A percentile compares a stretch with the other conserved stretches of the same genome.
Conservation (phyloP, 345 rosid genomes). For the Linum usitatissimum region DNA sequence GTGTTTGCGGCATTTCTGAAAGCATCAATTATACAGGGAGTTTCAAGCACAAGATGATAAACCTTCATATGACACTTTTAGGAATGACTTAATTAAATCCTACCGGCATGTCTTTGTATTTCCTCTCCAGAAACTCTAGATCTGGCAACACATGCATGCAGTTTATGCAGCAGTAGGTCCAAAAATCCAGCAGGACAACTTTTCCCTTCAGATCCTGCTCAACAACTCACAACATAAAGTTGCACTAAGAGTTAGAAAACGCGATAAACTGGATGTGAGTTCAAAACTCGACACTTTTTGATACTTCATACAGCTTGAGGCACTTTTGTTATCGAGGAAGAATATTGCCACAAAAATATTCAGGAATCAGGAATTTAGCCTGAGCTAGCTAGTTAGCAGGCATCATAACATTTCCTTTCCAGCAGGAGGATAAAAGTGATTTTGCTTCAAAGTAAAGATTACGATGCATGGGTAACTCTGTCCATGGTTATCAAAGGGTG, state of each 20-base stretch:
- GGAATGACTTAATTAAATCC: slow-evolving; percentile 15
- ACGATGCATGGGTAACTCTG: neutral
- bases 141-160: slow-evolving; percentile 94
- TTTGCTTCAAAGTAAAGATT: no score
- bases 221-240: slow-evolving; percentile 10
- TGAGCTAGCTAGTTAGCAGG: no score
- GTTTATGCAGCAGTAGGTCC: slow-evolving; percentile 96
- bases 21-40: neutral
- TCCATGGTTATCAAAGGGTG: neutral
- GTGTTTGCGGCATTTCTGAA: neutral
- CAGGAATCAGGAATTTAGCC: neutral
- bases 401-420: no score
- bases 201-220: slow-evolving; percentile 83
- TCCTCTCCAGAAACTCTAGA: slow-evolving; percentile 76
- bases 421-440: no score
- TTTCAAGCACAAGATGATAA: neutral
- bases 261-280: neutral
- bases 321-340: neutral
- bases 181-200: slow-evolving; percentile 86
- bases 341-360: no score
- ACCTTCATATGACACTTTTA: neutral
- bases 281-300: neutral
- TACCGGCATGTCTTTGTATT: slow-evolving; percentile 81
- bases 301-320: neutral
- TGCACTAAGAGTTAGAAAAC: neutral